Evolutionary conservation across 1,284 basidiomycete genomes (phyloP), one percentile per base, ranked within the genome.

Genomic region (Ustilago tritici): DNA sequence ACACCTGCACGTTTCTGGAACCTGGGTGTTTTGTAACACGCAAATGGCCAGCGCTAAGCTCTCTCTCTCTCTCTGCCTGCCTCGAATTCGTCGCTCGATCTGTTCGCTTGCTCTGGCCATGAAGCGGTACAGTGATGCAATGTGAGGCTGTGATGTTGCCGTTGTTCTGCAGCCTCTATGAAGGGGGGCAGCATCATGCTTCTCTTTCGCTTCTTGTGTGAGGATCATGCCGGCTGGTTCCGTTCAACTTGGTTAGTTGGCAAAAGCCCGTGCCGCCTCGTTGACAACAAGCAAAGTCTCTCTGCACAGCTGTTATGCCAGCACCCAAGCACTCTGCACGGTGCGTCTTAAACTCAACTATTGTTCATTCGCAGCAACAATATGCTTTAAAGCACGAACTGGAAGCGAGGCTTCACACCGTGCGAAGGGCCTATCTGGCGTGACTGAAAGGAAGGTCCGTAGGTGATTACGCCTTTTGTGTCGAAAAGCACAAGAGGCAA

Each of bases 1-100:
- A 19, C 10, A 19, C 23, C 19, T 19, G 23, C 1, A 49, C 19
- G 8, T 49, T 11, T 19, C 7, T 50, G 49, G 31, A 50, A 34
- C 49, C 49, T 50, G 31, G 49, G 49, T 50, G 49, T 50, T 19
- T 14, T 14, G 31, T 11, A 8, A 31, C 10, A 50, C 28, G 47
- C 31, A 32, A 6, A 50, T 50, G 47, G 35, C 58, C 47, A 47
- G 47, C 47, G 47, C 58, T 52, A 60, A 50, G 50, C 35, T 40
- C 35, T 41, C 36, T 23, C 14, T 32, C 28, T 31, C 47, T 28
- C 28, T 6, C 31, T 50, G 23, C 4, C 23, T 28, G 8, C 2
- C 31, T 50, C 47, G 12, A 6, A 6, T 19, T 46, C 14, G 36
- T 43, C 41, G 17, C 41, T 43, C 41, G 41, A 43, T 43, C 41